phyloP scores from a whole-genome alignment of 495 filamentous ascomycete species.

The Talaromyces thailandensis region DNA sequence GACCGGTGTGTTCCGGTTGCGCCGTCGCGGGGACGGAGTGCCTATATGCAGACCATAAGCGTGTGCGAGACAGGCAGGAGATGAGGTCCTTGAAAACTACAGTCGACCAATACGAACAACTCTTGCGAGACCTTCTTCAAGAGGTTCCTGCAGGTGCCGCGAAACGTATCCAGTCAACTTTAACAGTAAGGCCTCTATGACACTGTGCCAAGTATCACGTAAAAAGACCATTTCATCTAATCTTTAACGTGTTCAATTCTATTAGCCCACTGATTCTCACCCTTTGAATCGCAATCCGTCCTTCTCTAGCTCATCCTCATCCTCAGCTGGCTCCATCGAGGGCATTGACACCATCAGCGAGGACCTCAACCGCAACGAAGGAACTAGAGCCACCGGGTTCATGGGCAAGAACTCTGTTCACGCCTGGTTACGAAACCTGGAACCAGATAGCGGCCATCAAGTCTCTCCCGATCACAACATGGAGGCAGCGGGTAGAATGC shows the following conservation, averaged over 20 bases:
- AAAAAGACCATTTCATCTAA: neutral
- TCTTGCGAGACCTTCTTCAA: constrained; percentile 26
- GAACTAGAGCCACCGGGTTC: constrained; percentile 43
- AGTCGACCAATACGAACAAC: constrained; percentile 36
- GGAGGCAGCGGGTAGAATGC: neutral
- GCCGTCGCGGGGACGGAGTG: constrained; percentile 38
- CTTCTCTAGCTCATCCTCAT: constrained; percentile 20
- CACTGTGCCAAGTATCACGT: neutral
- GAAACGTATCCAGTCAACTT: constrained; percentile 23
- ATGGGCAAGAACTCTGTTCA: constrained; percentile 57
- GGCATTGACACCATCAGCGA: constrained; percentile 49
- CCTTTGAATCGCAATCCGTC: constrained; percentile 1
- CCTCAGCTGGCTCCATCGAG: constrained; percentile 48
- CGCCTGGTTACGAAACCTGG: constrained; percentile 46
- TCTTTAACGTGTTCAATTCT: neutral
- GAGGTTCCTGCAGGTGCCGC: constrained; percentile 21
- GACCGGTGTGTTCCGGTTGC: constrained; percentile 47
- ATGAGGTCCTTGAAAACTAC: constrained; percentile 27
- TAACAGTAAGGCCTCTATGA: constrained; percentile 19
- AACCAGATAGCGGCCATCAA: constrained; percentile 16
- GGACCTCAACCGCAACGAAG: constrained; percentile 45
- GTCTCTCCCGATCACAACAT: neutral
- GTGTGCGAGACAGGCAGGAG: constrained; percentile 46
- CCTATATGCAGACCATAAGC: constrained; percentile 47
- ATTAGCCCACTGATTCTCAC: neutral